Evolutionary conservation across 352 stramenopile species (phyloP).

Genomic region (Phytophthora ramorum): DNA sequence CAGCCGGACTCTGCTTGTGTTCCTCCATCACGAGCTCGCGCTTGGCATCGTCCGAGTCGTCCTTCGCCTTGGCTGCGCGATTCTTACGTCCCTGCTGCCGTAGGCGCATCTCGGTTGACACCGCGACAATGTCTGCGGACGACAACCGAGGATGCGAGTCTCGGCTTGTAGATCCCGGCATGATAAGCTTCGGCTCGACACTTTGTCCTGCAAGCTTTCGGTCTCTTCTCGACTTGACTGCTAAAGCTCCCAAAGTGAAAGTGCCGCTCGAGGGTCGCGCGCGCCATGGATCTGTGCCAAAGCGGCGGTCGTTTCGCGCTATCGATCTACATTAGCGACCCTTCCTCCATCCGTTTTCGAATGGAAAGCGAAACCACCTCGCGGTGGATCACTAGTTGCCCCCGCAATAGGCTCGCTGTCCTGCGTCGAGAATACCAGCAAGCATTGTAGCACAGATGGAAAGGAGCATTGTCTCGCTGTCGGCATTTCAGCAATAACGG

Average conservation of each 20-base stretch:
- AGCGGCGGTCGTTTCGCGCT: constrained; percentile 35
- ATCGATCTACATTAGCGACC: constrained; percentile 5
- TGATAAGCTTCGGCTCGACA: constrained; percentile 15
- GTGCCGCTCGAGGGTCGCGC: constrained; percentile 24
- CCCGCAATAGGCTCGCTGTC: background rate
- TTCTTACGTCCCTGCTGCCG: constrained; percentile 67
- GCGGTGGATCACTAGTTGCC: background rate
- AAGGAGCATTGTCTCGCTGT: background rate
- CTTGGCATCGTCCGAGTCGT: constrained; percentile 72
- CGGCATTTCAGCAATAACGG: background rate
- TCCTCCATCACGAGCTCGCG: constrained; percentile 85
- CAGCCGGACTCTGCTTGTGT: constrained; percentile 74
- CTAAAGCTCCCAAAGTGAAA: constrained; percentile 33
- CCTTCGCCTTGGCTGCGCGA: constrained; percentile 60
- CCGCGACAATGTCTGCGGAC: constrained; percentile 85
- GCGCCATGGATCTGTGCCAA: constrained; percentile 19
- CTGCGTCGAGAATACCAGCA: background rate
- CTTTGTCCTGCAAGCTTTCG: constrained; percentile 7
- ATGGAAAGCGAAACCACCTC: constrained; percentile 22
- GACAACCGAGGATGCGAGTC: constrained; percentile 63
- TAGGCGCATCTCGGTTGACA: constrained; percentile 82
- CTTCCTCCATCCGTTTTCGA: constrained; percentile 22
- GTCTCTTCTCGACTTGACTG: background rate
- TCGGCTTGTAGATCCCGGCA: constrained; percentile 35
- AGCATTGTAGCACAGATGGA: background rate